Conservation (phyloP, 768 basidiomycete species). For the Naganishia kalamii region DNA sequence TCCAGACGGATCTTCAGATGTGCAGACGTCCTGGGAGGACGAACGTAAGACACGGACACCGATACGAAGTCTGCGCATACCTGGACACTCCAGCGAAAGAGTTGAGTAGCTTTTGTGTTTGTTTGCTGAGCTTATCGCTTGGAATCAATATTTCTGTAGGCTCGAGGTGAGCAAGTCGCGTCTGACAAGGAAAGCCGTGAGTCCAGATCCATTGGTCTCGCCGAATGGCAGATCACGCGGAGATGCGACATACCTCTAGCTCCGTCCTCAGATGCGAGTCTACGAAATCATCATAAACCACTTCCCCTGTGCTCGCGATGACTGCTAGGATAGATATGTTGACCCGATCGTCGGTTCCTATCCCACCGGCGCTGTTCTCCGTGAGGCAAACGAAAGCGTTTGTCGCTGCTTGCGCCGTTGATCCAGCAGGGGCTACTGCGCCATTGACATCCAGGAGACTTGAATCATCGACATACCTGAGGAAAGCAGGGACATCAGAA, state of each 20-base stretch:
- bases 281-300: conserved; percentile 85
- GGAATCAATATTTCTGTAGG: conserved; percentile 76
- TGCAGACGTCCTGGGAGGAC: conserved; percentile 13
- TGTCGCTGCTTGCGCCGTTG: conserved; percentile 41
- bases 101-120: conserved; percentile 66
- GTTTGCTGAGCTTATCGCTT: conserved; percentile 55
- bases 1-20: conserved; percentile 13
- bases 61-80: neutral
- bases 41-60: neutral
- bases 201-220: too few relatives aligned
- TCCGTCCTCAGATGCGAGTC: conserved; percentile 50
- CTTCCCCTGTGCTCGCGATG: conserved; percentile 81
- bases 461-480: conserved; percentile 70
- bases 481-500: neutral
- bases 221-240: neutral
- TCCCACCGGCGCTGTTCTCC: conserved; percentile 52
- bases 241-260: conserved; percentile 54
- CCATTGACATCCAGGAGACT: conserved; percentile 41
- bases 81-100: conserved; percentile 13
- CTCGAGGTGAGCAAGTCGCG: conserved; percentile 73
- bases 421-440: conserved; percentile 44
- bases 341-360: conserved; percentile 51
- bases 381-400: conserved; percentile 73
- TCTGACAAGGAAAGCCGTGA: conserved; percentile 55
- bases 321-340: conserved; percentile 68